Evolutionary conservation across 2,329 filamentous ascomycete species (phyloP).

Genomic region (Fusarium sp.): DNA sequence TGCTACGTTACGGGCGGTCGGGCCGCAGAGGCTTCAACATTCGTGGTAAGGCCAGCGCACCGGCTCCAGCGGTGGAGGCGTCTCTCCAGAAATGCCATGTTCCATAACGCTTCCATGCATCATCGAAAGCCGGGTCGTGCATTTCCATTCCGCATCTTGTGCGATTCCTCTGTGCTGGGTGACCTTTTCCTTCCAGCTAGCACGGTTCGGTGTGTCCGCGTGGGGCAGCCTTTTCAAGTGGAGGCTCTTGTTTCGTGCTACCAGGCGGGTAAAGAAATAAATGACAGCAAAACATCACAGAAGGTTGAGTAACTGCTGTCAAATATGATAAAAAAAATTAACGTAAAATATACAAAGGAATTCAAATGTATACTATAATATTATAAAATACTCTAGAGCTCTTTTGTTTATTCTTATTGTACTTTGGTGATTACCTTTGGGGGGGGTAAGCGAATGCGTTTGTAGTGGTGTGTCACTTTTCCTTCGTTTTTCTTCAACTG

Average conservation of each 20-base stretch:
- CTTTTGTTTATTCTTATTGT: background rate
- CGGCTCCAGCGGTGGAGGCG: background rate
- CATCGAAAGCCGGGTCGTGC: background rate
- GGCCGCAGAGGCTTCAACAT: background rate
- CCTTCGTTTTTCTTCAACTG: background rate
- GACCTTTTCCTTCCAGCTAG: slow-evolving; percentile 22
- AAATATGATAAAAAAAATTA: background rate
- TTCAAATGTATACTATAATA: background rate
- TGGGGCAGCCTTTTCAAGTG: slow-evolving; percentile 4
- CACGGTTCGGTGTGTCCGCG: slow-evolving; percentile 40
- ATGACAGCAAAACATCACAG: background rate
- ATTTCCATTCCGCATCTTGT: slow-evolving; percentile 1
- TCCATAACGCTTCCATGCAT: slow-evolving; percentile 17
- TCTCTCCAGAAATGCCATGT: slow-evolving; percentile 6
- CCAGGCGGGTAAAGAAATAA: background rate
- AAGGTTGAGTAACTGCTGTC: background rate
- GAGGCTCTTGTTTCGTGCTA: background rate
- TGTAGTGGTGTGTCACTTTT: background rate
- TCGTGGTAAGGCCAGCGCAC: background rate
- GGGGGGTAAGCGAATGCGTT: background rate
- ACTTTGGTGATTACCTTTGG: background rate
- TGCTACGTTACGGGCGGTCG: slow-evolving; percentile 29
- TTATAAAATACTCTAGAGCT: background rate
- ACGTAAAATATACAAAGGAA: background rate
- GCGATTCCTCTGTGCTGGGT: background rate